A percentile compares a stretch with the other conserved stretches of the same genome.
Conservation (phyloP, 768 basidiomycete species). For the Lactarius tabidus region DNA sequence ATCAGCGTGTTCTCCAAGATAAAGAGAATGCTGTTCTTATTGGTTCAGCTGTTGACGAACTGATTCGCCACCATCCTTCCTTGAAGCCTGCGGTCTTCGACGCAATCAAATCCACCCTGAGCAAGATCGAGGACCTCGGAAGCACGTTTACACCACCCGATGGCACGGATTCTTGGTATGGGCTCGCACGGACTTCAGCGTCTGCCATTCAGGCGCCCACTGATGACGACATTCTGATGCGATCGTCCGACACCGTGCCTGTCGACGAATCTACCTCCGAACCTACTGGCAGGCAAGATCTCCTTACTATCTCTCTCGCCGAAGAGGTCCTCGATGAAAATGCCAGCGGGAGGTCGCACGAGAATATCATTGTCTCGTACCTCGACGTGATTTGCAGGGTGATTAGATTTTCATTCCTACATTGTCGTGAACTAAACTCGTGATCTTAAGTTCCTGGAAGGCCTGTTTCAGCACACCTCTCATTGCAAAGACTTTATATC, state of each 20-base stretch:
- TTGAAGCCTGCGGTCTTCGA: constrained; percentile 79
- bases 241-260: constrained; percentile 10
- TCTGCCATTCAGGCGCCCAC: not conserved
- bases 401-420: constrained; percentile 29
- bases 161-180: constrained; percentile 66
- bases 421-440: constrained; percentile 5
- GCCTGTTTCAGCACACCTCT: constrained; percentile 86
- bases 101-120: constrained; percentile 64
- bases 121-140: constrained; percentile 72
- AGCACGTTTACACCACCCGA: constrained; percentile 51
- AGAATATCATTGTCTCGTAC: constrained; percentile 72
- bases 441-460: constrained; percentile 76
- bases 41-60: constrained; percentile 89
- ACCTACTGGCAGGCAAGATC: constrained; percentile 10
- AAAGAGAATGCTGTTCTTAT: constrained; percentile 90
- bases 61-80: constrained; percentile 91
- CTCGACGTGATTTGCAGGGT: constrained; percentile 79
- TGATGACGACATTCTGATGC: constrained; percentile 25
- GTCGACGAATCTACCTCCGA: constrained; percentile 12
- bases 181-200: constrained; percentile 35
- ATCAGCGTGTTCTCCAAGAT: constrained; percentile 81
- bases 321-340: constrained; percentile 17
- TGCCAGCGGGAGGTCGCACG: constrained; percentile 47
- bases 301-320: constrained; percentile 7
- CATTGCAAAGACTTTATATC: constrained; percentile 89